phyloP scores from a whole-genome alignment of 1,284 basidiomycete genomes.

The Afroboletus lepidellus region DNA sequence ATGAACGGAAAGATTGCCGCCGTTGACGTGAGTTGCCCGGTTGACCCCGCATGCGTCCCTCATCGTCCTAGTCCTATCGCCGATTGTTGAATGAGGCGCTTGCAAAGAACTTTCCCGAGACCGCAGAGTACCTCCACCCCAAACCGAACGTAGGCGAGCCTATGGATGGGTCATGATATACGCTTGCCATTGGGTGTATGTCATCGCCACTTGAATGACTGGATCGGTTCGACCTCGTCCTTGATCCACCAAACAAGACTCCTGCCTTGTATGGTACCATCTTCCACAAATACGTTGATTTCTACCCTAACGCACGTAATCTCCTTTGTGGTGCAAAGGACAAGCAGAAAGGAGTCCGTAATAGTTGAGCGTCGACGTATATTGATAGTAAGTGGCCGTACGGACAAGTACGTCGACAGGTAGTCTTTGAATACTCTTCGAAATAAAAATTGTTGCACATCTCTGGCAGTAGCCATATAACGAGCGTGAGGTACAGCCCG shows the following conservation, averaged over 20 bases:
- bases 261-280: background rate
- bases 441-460: background rate
- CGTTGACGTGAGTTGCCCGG: constrained; percentile 38
- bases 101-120: constrained; percentile 34
- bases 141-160: background rate
- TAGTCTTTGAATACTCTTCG: background rate
- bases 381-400: background rate
- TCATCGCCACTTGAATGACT: too few relatives aligned
- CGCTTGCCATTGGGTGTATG: too few relatives aligned
- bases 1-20: constrained; percentile 86
- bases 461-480: background rate
- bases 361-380: background rate
- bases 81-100: constrained; percentile 33
- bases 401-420: background rate
- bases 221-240: too few relatives aligned
- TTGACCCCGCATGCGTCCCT: background rate
- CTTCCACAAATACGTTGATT: background rate
- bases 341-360: background rate
- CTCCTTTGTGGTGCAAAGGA: too few relatives aligned
- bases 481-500: background rate
- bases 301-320: too few relatives aligned
- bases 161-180: background rate
- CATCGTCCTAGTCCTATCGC: constrained; percentile 31
- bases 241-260: background rate
- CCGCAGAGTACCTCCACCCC: constrained; percentile 24